These are phyloP conservation scores for Oryza nivara DNA, from an alignment of 176 grass and related monocot species.

Conservation along the genomic window DNA sequence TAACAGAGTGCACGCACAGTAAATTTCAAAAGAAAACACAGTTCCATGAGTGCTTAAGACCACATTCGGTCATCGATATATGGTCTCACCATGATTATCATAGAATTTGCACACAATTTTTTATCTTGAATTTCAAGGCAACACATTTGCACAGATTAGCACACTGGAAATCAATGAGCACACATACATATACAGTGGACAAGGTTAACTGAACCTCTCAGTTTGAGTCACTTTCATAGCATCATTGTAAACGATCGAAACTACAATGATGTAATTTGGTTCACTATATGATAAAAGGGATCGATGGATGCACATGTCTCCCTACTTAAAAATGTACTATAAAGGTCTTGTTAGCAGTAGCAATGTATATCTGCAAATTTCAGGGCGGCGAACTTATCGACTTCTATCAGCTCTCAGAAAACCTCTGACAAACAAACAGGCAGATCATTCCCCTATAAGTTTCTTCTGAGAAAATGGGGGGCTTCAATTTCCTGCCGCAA, in stretches of 20 bases:
- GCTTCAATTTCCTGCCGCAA: background rate
- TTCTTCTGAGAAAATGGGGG: background rate
- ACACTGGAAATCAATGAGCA: background rate
- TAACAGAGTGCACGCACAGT: constrained; percentile 24
- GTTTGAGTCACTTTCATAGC: background rate
- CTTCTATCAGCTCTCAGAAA: background rate
- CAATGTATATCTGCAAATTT: background rate
- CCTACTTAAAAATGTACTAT: background rate
- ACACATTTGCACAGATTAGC: background rate
- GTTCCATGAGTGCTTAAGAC: constrained; percentile 24
- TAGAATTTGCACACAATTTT: background rate
- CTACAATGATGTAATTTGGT: constrained; percentile 5
- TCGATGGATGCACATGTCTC: background rate
- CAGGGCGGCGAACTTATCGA: background rate
- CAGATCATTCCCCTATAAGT: background rate
- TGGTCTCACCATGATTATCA: constrained; percentile 38
- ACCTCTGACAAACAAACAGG: background rate
- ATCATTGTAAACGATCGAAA: constrained; percentile 20
- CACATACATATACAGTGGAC: background rate
- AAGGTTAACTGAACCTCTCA: constrained; percentile 8
- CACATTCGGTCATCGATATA: background rate
- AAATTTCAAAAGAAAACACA: constrained; percentile 28
- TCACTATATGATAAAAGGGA: background rate
- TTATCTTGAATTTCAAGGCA: background rate
- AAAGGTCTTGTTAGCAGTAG: background rate